These are phyloP conservation scores for Pseudozyma thailandica DNA, from an alignment of 1,284 basidiomycete genomes.

Conservation along the genomic window DNA sequence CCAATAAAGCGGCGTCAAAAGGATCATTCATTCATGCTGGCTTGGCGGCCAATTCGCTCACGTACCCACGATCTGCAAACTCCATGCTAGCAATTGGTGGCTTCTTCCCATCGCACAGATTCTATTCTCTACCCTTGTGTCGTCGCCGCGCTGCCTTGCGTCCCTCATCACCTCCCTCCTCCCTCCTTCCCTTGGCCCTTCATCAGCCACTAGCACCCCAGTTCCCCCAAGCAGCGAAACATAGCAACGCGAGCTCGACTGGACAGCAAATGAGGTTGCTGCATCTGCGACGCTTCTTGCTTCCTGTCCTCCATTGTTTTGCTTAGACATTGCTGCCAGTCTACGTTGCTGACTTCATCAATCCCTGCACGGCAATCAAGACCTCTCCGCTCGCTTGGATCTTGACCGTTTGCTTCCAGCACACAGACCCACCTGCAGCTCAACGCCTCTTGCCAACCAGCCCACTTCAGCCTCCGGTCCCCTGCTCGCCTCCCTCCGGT, in stretches of 20 bases:
- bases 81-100: constrained; percentile 16
- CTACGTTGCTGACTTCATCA: neutral
- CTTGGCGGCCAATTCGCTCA: constrained; percentile 2
- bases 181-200: no score
- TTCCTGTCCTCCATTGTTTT: neutral
- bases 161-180: neutral
- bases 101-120: constrained; percentile 2
- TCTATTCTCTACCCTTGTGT: neutral
- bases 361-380: neutral
- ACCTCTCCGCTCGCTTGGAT: neutral
- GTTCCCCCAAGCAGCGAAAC: neutral
- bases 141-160: neutral
- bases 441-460: neutral
- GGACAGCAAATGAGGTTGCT: constrained; percentile 17
- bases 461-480: neutral
- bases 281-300: neutral
- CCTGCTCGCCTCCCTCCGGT: neutral
- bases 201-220: constrained; percentile 4
- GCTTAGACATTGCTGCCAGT: neutral
- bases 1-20: no score
- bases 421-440: neutral
- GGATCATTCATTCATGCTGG: neutral
- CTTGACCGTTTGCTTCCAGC: neutral
- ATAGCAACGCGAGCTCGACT: constrained; percentile 1
- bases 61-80: constrained; percentile 23